Evolutionary conservation across 768 basidiomycete species (phyloP), one percentile per base, ranked within the genome.

Genomic region (Collybia mongolica): DNA sequence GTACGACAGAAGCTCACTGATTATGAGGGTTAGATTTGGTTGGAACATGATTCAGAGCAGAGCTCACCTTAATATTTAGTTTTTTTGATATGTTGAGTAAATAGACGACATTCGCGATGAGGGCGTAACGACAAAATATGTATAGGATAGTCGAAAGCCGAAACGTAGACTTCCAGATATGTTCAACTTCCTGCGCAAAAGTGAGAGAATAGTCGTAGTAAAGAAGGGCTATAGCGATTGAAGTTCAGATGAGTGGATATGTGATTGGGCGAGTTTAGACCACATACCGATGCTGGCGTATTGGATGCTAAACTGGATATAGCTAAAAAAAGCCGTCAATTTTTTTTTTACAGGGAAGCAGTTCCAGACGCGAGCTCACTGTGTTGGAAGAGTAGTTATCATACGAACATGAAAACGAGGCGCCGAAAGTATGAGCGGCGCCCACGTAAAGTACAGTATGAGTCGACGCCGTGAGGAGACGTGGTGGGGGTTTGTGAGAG

Each of bases 131-230:
- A 44, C 66, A 71, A 8, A 64, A 54, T 22, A 64, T 51, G 53
- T 69, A 70, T 20, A 70, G 61, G 19, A 62, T 44, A 0, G 65
- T 70, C 6, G 66, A 66, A 6, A 65, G 23, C 9, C 62, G 52
- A 22, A 69, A 56, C 41, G 53, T 58, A 9, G 57, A 40, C 14
- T 41, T 38, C 70, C 69, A 70, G 12, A 72, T 58, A 44, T 69
- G 68, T 26, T 60, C 47, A 29, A 72, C 57, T 44, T 71, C 68
- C 44, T 54, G 51, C 2, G 61, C 55, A 35, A 71, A 62, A 0
- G 68, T 69, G 19, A 71, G 51, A 23, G 57, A 54, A 39, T 65
- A 71, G 46, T 71, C 69, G 38, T 66, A 71, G 44, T 60, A 71
- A 2, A 71, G 37, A 0, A 69, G 46, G 2, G 63, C 67, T 66